Evolutionary conservation across 305 asterid species (phyloP), one percentile per base, ranked within the genome.

Genomic region (Solanum hybrid): DNA sequence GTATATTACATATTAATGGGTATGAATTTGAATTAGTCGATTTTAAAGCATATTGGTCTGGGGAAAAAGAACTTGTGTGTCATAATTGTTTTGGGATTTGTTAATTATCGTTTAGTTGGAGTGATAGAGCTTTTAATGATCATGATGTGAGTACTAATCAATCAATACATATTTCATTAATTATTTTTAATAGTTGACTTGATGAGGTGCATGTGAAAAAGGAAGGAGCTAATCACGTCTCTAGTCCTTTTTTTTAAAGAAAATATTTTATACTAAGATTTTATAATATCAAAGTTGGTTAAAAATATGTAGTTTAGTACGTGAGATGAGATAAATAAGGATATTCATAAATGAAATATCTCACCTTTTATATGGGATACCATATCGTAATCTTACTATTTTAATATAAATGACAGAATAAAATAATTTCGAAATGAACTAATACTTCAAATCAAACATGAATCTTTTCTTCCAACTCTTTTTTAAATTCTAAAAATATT

Each of bases 211-310:
- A 89, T 92, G 92, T 88, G 92, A 89, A 46, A n/a, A 29, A 26
- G 83, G 83, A 34, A 73, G 39, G 86, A 88, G 39, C 37, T 89
- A 28, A 75, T 88, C 92, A 89, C 91, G 89, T 91, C 92, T 88
- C 20, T 76, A 35, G 1, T 39, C 22, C 39, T 1, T 40, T 8
- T 8, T 33, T 33, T 33, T 33, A 5, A 61, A 61, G 11, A 20
- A 20, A 20, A 3, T 61, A 16, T 12, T 75, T 75, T 4, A 75
- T 31, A 33, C 26, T 75, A 51, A 28, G 12, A 46, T 51, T 84
- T 20, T 31, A 16, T 51, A 10, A 51, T 18, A 84, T 84, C 12
- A 51, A 51, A 31, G 4, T 31, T 1, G 73, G 40, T 82, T 40
- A 82, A 3, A 83, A 9, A 16, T 82, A n/a, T n/a, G n/a, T n/a